Conservation (phyloP, 768 basidiomycete genomes). For the Chalciporus piperatus region DNA sequence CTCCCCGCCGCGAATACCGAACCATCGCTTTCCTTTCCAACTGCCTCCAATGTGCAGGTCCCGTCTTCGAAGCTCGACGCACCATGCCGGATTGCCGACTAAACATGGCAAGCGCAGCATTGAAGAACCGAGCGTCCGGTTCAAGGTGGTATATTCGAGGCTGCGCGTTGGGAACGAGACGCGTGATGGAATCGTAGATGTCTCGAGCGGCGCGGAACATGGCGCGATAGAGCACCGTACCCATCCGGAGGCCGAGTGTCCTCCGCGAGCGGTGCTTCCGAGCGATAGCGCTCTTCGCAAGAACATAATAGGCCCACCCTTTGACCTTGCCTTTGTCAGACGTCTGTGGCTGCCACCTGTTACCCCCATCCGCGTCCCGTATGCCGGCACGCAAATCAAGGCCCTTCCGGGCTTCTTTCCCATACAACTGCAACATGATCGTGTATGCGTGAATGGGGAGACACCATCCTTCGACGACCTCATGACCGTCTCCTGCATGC, state of each 20-base stretch:
- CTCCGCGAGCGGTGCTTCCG: slow-evolving; percentile 25
- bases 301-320: slow-evolving; percentile 38
- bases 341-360: slow-evolving; percentile 17
- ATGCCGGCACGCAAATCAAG: slow-evolving; percentile 13
- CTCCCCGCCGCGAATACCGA: slow-evolving; percentile 28
- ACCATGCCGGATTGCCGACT: slow-evolving; percentile 21
- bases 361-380: slow-evolving; percentile 2
- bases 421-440: slow-evolving; percentile 64
- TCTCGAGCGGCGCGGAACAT: slow-evolving; percentile 34
- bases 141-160: slow-evolving; percentile 35
- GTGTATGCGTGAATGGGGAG: slow-evolving; percentile 69
- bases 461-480: slow-evolving; percentile 51
- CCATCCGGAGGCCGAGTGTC: slow-evolving; percentile 29
- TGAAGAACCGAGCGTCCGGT: slow-evolving; percentile 69
- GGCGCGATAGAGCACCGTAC: slow-evolving; percentile 33
- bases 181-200: slow-evolving; percentile 23
- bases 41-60: slow-evolving; percentile 30
- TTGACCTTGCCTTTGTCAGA: slow-evolving; percentile 21
- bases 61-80: slow-evolving; percentile 14
- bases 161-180: slow-evolving; percentile 22
- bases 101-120: slow-evolving; percentile 52
- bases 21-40: slow-evolving; percentile 27
- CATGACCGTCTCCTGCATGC: slow-evolving; percentile 17
- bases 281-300: slow-evolving; percentile 19
- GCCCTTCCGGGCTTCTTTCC: slow-evolving; percentile 38